Conservation (phyloP, 371 early-diverging fungal genomes). For the Actinomortierella wolfii region DNA sequence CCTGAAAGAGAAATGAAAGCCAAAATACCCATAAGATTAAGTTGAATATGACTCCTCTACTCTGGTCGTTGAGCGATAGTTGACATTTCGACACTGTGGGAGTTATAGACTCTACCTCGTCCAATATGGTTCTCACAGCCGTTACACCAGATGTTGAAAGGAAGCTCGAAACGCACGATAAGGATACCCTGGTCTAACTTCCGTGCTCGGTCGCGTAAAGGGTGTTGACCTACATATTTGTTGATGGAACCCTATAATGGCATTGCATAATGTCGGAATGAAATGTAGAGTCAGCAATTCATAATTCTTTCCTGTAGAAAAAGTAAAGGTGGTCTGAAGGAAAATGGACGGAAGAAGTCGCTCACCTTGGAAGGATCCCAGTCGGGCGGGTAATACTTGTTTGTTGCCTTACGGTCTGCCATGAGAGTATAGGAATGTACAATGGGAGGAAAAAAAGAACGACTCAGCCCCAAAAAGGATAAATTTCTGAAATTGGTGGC, state of each 20-base stretch:
- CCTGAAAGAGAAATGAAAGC: constrained; percentile 49
- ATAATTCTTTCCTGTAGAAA: no score
- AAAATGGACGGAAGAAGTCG: no score
- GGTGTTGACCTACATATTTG: constrained; percentile 85
- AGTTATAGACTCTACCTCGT: constrained; percentile 60
- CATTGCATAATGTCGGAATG: no score
- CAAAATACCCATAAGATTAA: neutral
- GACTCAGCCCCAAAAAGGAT: neutral
- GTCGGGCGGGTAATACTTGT: constrained; percentile 78
- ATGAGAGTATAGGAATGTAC: neutral
- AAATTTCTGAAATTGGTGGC: no score
- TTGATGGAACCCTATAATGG: constrained; percentile 75
- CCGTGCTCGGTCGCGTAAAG: constrained; percentile 85
- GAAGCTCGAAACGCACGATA: constrained; percentile 90
- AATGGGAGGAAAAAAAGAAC: neutral
- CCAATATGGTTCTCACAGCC: constrained; percentile 87
- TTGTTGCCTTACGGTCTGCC: constrained; percentile 47
- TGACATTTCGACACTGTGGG: neutral
- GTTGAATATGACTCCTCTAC: neutral
- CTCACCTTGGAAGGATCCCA: constrained; percentile 71
- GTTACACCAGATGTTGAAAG: constrained; percentile 90
- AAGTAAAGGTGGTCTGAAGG: no score
- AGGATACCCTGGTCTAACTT: constrained; percentile 92
- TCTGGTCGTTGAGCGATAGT: neutral
- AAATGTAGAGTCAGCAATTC: no score